phyloP scores from a whole-genome alignment of 139 green algal species.

The Tetraselmis chui region DNA sequence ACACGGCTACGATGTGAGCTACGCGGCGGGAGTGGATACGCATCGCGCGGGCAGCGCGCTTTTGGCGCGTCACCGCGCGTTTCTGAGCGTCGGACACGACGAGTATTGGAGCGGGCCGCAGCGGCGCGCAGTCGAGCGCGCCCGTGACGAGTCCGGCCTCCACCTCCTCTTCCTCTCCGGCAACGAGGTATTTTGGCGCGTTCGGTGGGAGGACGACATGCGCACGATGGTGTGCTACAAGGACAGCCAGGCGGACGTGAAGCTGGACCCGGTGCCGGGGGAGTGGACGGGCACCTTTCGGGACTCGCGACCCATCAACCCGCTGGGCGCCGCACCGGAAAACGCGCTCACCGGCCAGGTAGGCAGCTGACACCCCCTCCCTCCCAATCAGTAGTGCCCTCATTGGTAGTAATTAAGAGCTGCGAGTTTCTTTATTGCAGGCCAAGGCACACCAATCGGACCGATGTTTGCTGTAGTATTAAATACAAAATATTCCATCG shows the following conservation, averaged over 20 bases:
- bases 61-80: not conserved
- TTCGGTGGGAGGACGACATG: constrained; percentile 4
- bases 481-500: too few relatives aligned
- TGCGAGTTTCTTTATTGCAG: too few relatives aligned
- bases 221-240: constrained; percentile 12
- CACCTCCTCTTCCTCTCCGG: not conserved
- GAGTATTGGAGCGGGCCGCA: not conserved
- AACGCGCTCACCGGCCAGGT: not conserved
- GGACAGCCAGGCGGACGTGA: constrained; percentile 6
- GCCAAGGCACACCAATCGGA: too few relatives aligned
- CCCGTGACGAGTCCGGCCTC: not conserved
- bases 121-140: not conserved
- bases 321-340: not conserved
- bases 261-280: constrained; percentile 1
- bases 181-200: constrained; percentile 8
- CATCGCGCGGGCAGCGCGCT: not conserved
- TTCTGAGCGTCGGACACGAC: constrained; percentile 3
- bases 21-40: not conserved
- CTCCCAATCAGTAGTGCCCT: not conserved
- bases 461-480: too few relatives aligned
- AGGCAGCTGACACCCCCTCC: not conserved
- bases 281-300: constrained; percentile 10
- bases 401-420: too few relatives aligned
- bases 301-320: not conserved
- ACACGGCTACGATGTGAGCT: constrained; percentile 2